Percentiles rank a stretch among this genome's conserved stretches.
Conservation (phyloP, 495 filamentous ascomycete species). For the Aspergillus taichungensis region DNA sequence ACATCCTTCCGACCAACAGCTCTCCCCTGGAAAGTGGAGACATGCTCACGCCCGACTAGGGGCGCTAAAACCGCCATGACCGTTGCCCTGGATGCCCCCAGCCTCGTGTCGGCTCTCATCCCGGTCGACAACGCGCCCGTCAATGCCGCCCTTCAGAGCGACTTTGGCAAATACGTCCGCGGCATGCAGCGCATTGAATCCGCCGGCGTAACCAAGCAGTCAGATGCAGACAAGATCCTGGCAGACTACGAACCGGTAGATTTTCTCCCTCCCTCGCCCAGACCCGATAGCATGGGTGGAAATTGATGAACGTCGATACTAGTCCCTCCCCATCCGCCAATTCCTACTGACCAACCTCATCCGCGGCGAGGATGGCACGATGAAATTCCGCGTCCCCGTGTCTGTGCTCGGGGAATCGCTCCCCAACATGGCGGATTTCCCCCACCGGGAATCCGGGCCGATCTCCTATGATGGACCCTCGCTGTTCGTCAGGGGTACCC, state of each 20-base stretch:
- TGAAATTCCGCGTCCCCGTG: conserved; percentile 54
- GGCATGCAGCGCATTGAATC: conserved; percentile 77
- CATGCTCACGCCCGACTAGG: conserved; percentile 33
- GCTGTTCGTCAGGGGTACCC: conserved; percentile 75
- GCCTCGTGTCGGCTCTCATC: conserved; percentile 58
- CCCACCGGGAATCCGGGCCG: conserved; percentile 51
- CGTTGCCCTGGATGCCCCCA: conserved; percentile 61
- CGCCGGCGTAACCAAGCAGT: conserved; percentile 50
- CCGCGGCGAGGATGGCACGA: conserved; percentile 33
- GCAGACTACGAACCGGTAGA: conserved; percentile 61
- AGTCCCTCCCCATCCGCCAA: conserved; percentile 70
- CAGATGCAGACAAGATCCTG: conserved; percentile 75
- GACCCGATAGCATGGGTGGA: no score
- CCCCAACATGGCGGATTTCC: conserved; percentile 70
- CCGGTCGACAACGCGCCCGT: conserved; percentile 91
- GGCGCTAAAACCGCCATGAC: conserved; percentile 94
- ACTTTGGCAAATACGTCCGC: conserved; percentile 73
- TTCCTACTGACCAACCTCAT: conserved; percentile 89
- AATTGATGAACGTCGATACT: conserved; percentile 3
- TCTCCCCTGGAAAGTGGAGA: no score
- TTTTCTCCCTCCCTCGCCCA: background rate
- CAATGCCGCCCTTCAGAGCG: conserved; percentile 59
- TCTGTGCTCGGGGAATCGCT: conserved; percentile 47
- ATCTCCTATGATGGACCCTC: conserved; percentile 63
- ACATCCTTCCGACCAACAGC: background rate